Base-by-base conservation (phyloP, 2,329 filamentous ascomycete genomes). In the Arthrobotrys musiformis region DNA sequence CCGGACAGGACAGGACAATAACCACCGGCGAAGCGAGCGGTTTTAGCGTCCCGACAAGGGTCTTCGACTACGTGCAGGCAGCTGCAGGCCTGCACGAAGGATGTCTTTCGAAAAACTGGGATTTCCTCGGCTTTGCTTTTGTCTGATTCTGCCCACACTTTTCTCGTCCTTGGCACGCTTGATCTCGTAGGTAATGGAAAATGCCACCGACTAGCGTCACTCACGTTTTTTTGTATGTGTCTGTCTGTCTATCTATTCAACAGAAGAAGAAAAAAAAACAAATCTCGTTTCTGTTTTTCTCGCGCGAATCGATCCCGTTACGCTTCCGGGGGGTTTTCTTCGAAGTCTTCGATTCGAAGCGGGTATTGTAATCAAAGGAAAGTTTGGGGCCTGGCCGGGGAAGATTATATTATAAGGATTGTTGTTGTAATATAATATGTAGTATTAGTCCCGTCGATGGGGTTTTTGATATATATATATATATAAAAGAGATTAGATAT, bases 1-100 rank as follows among this genome's bases (percentile, higher is more conserved):
- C 30, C 44, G 17, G 42, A 50, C 60, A 54, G n/a, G 56, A 40
- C 37, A 61, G 37, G 40, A 62, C 37, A 62, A 62, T 30, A 62
- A 62, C 54, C 54, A 72, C 70, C 70, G 48, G 60, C 64, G 64
- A 77, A 77, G 73, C 73, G 73, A 77, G 73, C 73, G 66, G 58
- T 77, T 77, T 77, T 77, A 77, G 73, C 73, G 64, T 70, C 24
- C 46, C 42, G 44, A 40, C 54, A 40, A 13, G 54, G 54, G 54
- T 58, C 54, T 58, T 28, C 54, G 30, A 58, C 54, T 58, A 62
- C 62, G 52, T 50, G 66, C 73, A 77, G 73, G 73, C 73, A 77
- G 66, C 73, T 77, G 73, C 73, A 77, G 72, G 58, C 58, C 48
- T 37, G 52, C 35, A 44, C 30, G 48, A 40, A 42, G 46, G 50